Conservation (phyloP, 805 yeast genomes). For the Candida michaelii region DNA sequence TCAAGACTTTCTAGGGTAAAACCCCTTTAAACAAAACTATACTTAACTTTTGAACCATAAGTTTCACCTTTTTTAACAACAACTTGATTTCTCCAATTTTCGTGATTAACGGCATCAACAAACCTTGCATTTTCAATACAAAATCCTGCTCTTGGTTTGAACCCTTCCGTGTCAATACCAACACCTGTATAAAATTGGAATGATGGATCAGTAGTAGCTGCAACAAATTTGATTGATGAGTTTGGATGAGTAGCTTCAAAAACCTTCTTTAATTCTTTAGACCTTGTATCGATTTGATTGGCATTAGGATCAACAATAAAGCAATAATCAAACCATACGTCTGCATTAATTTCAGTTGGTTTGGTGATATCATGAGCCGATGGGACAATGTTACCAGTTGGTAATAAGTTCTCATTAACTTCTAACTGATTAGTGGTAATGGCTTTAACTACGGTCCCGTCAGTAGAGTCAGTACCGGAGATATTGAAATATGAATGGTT, state of each 20-base stretch:
- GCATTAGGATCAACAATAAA: slow-evolving; percentile 43
- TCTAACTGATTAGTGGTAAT: slow-evolving; percentile 41
- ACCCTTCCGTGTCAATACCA: slow-evolving; percentile 38
- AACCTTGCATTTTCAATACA: slow-evolving; percentile 64
- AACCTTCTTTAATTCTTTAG: slow-evolving; percentile 30
- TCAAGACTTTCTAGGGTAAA: too few species aligned
- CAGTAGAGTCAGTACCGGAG: slow-evolving; percentile 26
- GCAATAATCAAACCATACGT: slow-evolving; percentile 45
- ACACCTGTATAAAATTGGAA: slow-evolving; percentile 69
- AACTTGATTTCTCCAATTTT: slow-evolving; percentile 51
- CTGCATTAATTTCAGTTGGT: slow-evolving; percentile 19
- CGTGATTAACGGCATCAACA: slow-evolving; percentile 51
- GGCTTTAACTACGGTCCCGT: slow-evolving; percentile 34
- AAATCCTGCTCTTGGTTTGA: slow-evolving; percentile 50
- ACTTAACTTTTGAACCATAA: slow-evolving; percentile 51
- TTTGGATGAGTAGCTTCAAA: slow-evolving; percentile 47
- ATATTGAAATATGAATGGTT: slow-evolving; percentile 65
- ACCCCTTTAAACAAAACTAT: slow-evolving; percentile 15
- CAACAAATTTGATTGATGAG: slow-evolving; percentile 40
- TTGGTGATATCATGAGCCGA: slow-evolving; percentile 21
- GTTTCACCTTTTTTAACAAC: slow-evolving; percentile 45
- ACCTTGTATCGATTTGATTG: slow-evolving; percentile 48
- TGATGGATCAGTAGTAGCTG: slow-evolving; percentile 61
- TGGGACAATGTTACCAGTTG: slow-evolving; percentile 46
- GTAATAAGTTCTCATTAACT: slow-evolving; percentile 38